Percentiles rank a stretch among this genome's conserved stretches.
Conservation (phyloP, 1,139 yeast species). For the Pichia sp. region DNA sequence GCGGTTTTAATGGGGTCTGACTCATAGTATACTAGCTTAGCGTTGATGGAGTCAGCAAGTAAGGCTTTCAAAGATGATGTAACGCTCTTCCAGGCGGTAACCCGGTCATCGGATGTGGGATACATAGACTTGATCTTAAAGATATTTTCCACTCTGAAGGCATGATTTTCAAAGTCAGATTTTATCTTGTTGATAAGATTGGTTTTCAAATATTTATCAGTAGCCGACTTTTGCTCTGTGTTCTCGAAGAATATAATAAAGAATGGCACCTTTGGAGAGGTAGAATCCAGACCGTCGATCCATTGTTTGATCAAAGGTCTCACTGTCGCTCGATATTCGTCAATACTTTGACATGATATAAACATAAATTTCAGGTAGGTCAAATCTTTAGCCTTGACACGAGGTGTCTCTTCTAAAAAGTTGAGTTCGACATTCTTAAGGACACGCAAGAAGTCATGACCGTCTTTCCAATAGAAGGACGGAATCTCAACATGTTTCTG, state of each 20-base stretch:
- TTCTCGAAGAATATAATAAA: constrained; percentile 48
- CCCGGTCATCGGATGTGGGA: constrained; percentile 31
- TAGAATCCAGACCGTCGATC: constrained; percentile 47
- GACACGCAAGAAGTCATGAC: constrained; percentile 52
- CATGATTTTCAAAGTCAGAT: constrained; percentile 48
- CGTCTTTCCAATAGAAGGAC: constrained; percentile 73
- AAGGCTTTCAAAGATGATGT: constrained; percentile 42
- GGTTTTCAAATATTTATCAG: constrained; percentile 41
- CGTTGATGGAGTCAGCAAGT: constrained; percentile 49
- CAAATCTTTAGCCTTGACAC: constrained; percentile 6
- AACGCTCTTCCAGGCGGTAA: constrained; percentile 46
- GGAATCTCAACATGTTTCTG: constrained; percentile 53
- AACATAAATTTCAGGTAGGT: constrained; percentile 66
- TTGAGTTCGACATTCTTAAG: constrained; percentile 56
- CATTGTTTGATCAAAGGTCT: constrained; percentile 80
- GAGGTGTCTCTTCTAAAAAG: constrained; percentile 56
- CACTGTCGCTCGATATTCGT: constrained; percentile 68
- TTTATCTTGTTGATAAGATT: constrained; percentile 59
- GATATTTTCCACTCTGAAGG: constrained; percentile 34
- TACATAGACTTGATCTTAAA: constrained; percentile 36
- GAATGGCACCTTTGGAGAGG: constrained; percentile 54
- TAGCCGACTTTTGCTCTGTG: constrained; percentile 24
- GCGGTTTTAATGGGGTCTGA: constrained; percentile 17
- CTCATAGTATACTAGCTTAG: constrained; percentile 30
- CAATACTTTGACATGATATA: constrained; percentile 58